Evolutionary conservation across 1,284 basidiomycete genomes (phyloP).

Genomic region (Cryptococcus hybrid): DNA sequence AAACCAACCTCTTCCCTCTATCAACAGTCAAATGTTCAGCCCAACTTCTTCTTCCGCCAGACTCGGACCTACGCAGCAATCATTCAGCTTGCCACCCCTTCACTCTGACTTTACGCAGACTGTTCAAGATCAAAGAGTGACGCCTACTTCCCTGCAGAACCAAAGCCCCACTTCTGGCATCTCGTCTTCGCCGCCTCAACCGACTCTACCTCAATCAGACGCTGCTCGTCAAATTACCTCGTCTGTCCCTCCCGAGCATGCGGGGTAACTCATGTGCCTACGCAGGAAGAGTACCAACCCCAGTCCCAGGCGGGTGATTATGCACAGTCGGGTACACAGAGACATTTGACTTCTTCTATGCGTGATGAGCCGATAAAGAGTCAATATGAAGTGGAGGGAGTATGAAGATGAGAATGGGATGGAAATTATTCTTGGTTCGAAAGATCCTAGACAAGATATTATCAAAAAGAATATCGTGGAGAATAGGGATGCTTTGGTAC

Average conservation of each 20-base stretch:
- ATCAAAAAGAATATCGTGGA: slow-evolving; percentile 34
- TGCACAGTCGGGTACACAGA: neutral
- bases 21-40: neutral
- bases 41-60: neutral
- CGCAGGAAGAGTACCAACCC: no score
- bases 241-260: neutral
- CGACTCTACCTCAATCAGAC: neutral
- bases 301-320: neutral
- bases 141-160: neutral
- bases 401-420: slow-evolving; percentile 2
- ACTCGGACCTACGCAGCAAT: neutral
- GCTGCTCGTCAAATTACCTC: neutral
- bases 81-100: neutral
- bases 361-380: slow-evolving; percentile 3
- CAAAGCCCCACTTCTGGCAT: neutral
- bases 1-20: neutral
- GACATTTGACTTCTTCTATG: slow-evolving; percentile 4
- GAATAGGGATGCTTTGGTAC: slow-evolving; percentile 22
- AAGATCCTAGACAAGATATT: slow-evolving; percentile 37
- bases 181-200: neutral
- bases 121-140: neutral
- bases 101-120: neutral
- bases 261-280: neutral
- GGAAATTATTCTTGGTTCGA: slow-evolving; percentile 24
- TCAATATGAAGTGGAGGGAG: neutral